These are phyloP conservation scores for Fusarium chlamydosporum DNA, from an alignment of 2,329 filamentous ascomycete genomes.

Conservation along the genomic window DNA sequence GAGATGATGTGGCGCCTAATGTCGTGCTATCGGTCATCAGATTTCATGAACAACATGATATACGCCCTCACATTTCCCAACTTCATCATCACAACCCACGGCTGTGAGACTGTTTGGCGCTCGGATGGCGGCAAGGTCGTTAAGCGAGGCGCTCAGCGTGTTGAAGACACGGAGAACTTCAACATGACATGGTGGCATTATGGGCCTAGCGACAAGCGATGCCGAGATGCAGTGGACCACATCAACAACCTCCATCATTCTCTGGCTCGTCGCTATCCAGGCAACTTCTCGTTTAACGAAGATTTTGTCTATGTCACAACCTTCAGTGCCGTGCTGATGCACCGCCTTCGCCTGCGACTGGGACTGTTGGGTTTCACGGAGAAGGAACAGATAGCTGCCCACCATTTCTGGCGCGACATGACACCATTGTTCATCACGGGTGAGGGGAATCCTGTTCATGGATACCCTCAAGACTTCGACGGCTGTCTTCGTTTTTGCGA, in stretches of 20 bases:
- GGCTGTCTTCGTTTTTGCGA: constrained; percentile 1
- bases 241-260: constrained; percentile 12
- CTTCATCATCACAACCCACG: background rate
- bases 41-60: constrained; percentile 16
- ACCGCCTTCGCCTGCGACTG: background rate
- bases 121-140: constrained; percentile 16
- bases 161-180: constrained; percentile 14
- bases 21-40: constrained; percentile 5
- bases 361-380: constrained; percentile 4
- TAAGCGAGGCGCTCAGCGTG: background rate
- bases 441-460: background rate
- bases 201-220: background rate
- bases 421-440: background rate
- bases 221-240: background rate
- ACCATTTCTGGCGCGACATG: constrained; percentile 20
- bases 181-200: constrained; percentile 25
- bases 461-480: constrained; percentile 6
- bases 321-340: constrained; percentile 5
- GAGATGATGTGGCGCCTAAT: constrained; percentile 19
- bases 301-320: constrained; percentile 1
- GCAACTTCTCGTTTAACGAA: constrained; percentile 10
- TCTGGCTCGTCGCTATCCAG: background rate
- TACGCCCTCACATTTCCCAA: constrained; percentile 10
- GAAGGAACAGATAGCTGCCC: background rate
- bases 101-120: constrained; percentile 5